These are phyloP conservation scores for Retiboletus flavoniger DNA, from an alignment of 1,284 basidiomycete species.

Conservation along the genomic window DNA sequence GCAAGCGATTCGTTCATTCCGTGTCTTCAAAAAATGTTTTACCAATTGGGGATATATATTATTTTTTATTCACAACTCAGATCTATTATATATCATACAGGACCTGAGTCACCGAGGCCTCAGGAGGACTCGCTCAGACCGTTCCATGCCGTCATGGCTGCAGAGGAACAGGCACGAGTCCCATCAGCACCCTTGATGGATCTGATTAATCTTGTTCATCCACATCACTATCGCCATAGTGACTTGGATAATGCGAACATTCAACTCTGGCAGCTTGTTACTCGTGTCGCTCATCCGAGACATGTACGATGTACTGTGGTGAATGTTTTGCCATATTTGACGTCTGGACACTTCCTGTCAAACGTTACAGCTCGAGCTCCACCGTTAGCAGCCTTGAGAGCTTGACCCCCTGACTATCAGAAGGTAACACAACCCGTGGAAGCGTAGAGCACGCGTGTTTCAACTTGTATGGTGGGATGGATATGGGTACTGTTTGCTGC, in stretches of 20 bases:
- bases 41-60: slow-evolving; percentile 8
- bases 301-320: not conserved
- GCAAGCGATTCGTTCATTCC: not conserved
- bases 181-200: too few relatives aligned
- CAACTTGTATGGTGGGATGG: too few relatives aligned
- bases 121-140: too few relatives aligned
- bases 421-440: not conserved
- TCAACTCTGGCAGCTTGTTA: not conserved
- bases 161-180: too few relatives aligned
- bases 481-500: too few relatives aligned
- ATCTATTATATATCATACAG: too few relatives aligned
- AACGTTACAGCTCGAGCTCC: not conserved
- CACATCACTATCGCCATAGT: not conserved
- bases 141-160: too few relatives aligned
- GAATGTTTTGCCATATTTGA: not conserved
- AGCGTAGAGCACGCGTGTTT: too few relatives aligned
- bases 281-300: not conserved
- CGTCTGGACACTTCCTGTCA: slow-evolving; percentile 6
- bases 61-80: not conserved
- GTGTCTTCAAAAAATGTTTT: slow-evolving; percentile 1
- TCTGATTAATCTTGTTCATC: too few relatives aligned
- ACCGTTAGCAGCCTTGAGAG: too few relatives aligned
- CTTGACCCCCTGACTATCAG: not conserved
- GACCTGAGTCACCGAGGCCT: too few relatives aligned
- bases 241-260: not conserved